Evolutionary conservation across 176 grass and related monocot genomes (phyloP).

Genomic region (Aegilops sharonensis): DNA sequence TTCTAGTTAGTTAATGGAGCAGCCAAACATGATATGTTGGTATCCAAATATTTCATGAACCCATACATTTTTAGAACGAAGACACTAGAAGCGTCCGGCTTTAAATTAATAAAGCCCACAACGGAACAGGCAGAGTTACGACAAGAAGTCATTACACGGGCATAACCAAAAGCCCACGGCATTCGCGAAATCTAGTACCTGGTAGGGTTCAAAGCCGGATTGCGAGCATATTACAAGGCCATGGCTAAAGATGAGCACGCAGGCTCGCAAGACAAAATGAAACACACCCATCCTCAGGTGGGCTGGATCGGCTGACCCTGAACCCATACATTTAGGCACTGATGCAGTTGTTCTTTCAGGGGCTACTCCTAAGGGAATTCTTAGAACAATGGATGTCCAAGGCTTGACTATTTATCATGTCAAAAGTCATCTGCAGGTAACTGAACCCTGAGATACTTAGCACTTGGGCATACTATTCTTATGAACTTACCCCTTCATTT

Average conservation of each 20-base stretch:
- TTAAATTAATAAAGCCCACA: too few species aligned
- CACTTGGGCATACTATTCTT: neutral
- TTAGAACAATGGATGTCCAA: slow-evolving; percentile 42
- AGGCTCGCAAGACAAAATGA: too few species aligned
- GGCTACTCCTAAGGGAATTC: slow-evolving; percentile 50
- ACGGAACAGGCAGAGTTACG: too few species aligned
- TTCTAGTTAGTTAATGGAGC: neutral
- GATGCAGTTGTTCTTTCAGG: slow-evolving; percentile 23
- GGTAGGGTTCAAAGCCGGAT: too few species aligned
- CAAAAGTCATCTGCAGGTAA: slow-evolving; percentile 49
- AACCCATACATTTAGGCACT: neutral
- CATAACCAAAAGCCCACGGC: too few species aligned
- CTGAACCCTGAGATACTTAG: neutral
- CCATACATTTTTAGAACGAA: neutral
- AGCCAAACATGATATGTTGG: neutral
- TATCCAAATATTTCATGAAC: neutral
- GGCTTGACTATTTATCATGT: slow-evolving; percentile 53
- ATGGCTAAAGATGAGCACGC: too few species aligned
- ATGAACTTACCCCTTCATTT: neutral
- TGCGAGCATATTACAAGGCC: too few species aligned
- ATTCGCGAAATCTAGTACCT: too few species aligned
- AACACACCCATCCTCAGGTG: too few species aligned
- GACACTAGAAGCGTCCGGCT: too few species aligned
- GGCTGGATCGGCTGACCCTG: too few species aligned
- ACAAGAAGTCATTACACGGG: too few species aligned